Evolutionary conservation across 495 filamentous ascomycete species (phyloP), one percentile per base, ranked within the genome.

Genomic region (Penicillium fimorum): DNA sequence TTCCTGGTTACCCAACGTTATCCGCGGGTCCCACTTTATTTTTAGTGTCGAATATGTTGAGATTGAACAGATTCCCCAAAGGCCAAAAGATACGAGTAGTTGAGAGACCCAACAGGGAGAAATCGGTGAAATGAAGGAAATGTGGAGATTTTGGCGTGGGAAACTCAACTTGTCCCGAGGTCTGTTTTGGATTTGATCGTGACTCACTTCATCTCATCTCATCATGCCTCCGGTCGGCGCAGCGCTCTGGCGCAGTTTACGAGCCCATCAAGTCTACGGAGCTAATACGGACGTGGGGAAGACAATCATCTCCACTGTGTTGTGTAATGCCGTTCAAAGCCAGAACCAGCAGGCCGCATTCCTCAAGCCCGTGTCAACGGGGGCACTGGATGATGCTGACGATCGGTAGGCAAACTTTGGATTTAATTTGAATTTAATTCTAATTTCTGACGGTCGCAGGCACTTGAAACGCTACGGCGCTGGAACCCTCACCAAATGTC

Each of bases 221-320:
- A 51, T 24, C 22, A 77, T 77, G 75, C 50, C 72, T 53, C 70
- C 74, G 5, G 68, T 74, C 37, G 73, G 74, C 38, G 74, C 74
- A 38, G 73, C 69, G 10, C 79, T 90, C 25, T 88, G 84, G 79
- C 84, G 80, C 51, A 79, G 78, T 4, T 73, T 90, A 43, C 80
- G 82, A 50, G 76, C 80, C 12, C 79, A 85, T 53, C 88, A 91
- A 62, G 76, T 92, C 20, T 92, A 88, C 57, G 89, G 89, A 5
- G 87, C 89, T 30, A 91, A 92, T 62, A 92, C 89, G 4, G 80
- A 89, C 56, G 87, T 92, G 33, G 89, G 89, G 54, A 92, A 92
- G 71, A 91, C 89, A 0, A 79, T 92, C 27, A 77, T 88, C 43
- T 86, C 86, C 1, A 89, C 87, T 0, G 66, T 90, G 33, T 77